These are phyloP conservation scores for Noccaea bulbosa DNA, from an alignment of 345 rosid genomes.

Conservation along the genomic window DNA sequence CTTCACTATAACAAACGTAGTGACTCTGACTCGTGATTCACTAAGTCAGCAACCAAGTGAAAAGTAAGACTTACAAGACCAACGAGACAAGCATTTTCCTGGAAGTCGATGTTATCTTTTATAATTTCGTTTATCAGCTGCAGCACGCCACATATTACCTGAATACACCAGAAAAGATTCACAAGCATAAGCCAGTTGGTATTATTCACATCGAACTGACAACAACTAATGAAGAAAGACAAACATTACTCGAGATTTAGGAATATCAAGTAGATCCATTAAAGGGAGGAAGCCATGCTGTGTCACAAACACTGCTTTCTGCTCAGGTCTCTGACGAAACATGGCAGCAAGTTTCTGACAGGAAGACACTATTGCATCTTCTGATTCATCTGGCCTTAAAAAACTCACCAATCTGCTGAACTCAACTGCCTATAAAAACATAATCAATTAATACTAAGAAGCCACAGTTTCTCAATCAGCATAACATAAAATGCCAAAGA, in stretches of 20 bases:
- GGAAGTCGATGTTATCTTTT: conserved; percentile 79
- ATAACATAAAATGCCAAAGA: conserved; percentile 1
- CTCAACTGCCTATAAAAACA: conserved; percentile 77
- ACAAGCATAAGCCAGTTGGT: conserved; percentile 31
- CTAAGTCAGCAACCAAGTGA: conserved; percentile 29
- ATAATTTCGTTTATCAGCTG: conserved; percentile 87
- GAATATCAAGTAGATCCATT: conserved; percentile 87
- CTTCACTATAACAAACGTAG: background rate
- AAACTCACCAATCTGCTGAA: conserved; percentile 82
- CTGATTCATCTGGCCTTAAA: conserved; percentile 77
- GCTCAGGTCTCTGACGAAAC: conserved; percentile 88
- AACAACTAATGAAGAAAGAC: conserved; percentile 20
- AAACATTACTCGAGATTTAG: conserved; percentile 64
- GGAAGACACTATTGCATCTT: conserved; percentile 81
- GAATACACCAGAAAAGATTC: conserved; percentile 39
- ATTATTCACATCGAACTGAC: conserved; percentile 1
- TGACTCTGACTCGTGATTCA: conserved; percentile 10
- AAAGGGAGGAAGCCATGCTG: conserved; percentile 94
- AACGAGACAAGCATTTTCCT: conserved; percentile 97
- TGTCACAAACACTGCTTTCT: conserved; percentile 82
- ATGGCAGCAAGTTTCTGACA: conserved; percentile 78
- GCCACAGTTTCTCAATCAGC: conserved; percentile 34
- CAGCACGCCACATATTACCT: conserved; percentile 90
- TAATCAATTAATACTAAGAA: conserved; percentile 28
- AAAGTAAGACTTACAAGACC: conserved; percentile 67